Evolutionary conservation across 1,284 basidiomycete species (phyloP), one percentile per base, ranked within the genome.

Genomic region (Cutaneotrichosporon spelunceum): DNA sequence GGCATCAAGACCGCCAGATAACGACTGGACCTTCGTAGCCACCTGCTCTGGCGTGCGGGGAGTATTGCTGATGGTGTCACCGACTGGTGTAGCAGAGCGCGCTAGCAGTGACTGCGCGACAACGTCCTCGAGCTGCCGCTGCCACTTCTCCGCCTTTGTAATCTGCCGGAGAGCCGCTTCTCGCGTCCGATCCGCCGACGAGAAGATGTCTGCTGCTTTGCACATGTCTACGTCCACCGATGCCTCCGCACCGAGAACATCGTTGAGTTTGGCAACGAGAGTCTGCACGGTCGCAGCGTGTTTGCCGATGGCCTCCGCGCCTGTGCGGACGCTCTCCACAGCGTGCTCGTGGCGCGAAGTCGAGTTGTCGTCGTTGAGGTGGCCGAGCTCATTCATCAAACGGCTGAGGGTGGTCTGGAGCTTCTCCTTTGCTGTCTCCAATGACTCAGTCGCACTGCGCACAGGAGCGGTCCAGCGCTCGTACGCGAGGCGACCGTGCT

Each of bases 1-100:
- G 5, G 65, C 56, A 26, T 69, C 64, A 16, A 76, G 67, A 4
- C 67, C 59, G 13, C 59, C 50, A 56, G 65, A 66, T 2, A 74
- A 56, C 3, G 68, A 62, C 3, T 55, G 8, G 30, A 57, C 48
- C 23, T 50, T 26, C 9, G 36, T n/a, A 42, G 52, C 42, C 36
- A 33, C 24, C 33, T 60, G 33, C 52, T 45, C n/a, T 6, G 58
- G 53, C 13, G 53, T 49, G 33, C 29, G 27, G 0, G 50, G 49
- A 9, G 21, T 10, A 27, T 53, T 39, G 48, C 14, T 34, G n/a
- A 33, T 50, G 30, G 9, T 47, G 24, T 4, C 27, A 33, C 4
- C 24, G 1, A 54, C 48, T 16, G 48, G 48, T 3, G 48, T 50
- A 14, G 23, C 50, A 16, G 48, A 24, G 7, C 50, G 29, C 4